Percentiles rank a stretch among this genome's conserved stretches.
phyloP scores from a whole-genome alignment of 768 basidiomycete genomes.

The Leccinum variicolor region DNA sequence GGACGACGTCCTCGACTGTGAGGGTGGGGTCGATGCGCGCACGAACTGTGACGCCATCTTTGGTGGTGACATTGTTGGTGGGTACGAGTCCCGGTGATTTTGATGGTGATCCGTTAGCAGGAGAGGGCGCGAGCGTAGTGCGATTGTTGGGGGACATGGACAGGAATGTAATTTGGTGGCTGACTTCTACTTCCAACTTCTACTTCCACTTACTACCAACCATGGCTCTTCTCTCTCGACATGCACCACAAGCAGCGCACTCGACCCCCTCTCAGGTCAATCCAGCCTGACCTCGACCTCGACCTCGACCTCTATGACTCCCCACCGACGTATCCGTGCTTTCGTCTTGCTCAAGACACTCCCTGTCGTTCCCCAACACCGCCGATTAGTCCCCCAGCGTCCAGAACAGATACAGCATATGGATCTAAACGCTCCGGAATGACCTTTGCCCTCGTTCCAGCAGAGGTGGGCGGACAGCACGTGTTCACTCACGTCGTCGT shows the following conservation, averaged over 20 bases:
- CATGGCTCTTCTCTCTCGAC: not conserved
- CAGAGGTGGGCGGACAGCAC: conserved; percentile 10
- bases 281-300: conserved; percentile 10
- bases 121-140: conserved; percentile 24
- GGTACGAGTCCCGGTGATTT: conserved; percentile 58
- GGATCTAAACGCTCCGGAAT: conserved; percentile 19
- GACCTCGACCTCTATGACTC: not conserved
- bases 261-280: conserved; percentile 14
- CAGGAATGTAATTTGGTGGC: not conserved
- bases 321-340: not conserved
- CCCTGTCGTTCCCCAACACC: conserved; percentile 12
- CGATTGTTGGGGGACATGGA: conserved; percentile 27
- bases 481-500: conserved; percentile 16
- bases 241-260: not conserved
- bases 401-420: not conserved
- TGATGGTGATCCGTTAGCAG: conserved; percentile 32
- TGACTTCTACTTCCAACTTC: too few relatives aligned
- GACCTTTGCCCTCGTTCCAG: conserved; percentile 15
- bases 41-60: conserved; percentile 70
- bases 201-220: not conserved
- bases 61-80: conserved; percentile 81
- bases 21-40: conserved; percentile 83
- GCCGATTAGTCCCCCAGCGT: conserved; percentile 16
- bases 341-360: not conserved
- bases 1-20: conserved; percentile 80